phyloP scores from a whole-genome alignment of 108 stramenopile species.

The Conticribra guillardii region DNA sequence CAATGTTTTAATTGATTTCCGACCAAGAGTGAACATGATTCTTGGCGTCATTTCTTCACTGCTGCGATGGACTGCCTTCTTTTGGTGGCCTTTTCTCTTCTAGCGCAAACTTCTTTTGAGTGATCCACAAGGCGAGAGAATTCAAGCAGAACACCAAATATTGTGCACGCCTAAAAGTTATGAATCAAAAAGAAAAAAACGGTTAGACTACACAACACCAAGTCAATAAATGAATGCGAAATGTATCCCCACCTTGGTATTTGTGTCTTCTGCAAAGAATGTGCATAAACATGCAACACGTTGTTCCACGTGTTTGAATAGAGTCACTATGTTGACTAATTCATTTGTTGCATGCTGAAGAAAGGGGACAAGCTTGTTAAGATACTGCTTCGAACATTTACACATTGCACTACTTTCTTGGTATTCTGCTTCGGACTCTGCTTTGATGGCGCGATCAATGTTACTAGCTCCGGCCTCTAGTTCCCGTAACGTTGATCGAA shows the following conservation, averaged over 20 bases:
- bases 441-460: slow-evolving; percentile 25
- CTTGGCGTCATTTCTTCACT: slow-evolving; percentile 6
- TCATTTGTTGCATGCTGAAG: slow-evolving; percentile 11
- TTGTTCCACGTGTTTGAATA: slow-evolving; percentile 10
- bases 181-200: background rate
- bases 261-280: slow-evolving; percentile 46
- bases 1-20: no score
- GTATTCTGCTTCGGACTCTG: slow-evolving; percentile 25
- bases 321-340: slow-evolving; percentile 11
- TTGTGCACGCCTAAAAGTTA: slow-evolving; percentile 21
- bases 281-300: slow-evolving; percentile 18
- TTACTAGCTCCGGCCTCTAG: slow-evolving; percentile 26
- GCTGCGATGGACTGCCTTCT: slow-evolving; percentile 3
- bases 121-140: slow-evolving; percentile 31
- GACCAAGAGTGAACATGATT: no score
- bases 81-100: slow-evolving; percentile 14
- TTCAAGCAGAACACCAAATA: slow-evolving; percentile 35
- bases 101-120: slow-evolving; percentile 15
- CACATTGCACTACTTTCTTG: slow-evolving; percentile 5
- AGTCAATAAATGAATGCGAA: background rate
- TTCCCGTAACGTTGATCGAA: slow-evolving; percentile 18
- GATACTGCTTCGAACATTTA: slow-evolving; percentile 14
- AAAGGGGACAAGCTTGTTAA: slow-evolving; percentile 31
- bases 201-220: background rate
- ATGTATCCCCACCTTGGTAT: slow-evolving; percentile 18